These are phyloP conservation scores for Ceratocystis diversiconidia DNA, from an alignment of 2,329 filamentous ascomycete genomes.

Conservation along the genomic window DNA sequence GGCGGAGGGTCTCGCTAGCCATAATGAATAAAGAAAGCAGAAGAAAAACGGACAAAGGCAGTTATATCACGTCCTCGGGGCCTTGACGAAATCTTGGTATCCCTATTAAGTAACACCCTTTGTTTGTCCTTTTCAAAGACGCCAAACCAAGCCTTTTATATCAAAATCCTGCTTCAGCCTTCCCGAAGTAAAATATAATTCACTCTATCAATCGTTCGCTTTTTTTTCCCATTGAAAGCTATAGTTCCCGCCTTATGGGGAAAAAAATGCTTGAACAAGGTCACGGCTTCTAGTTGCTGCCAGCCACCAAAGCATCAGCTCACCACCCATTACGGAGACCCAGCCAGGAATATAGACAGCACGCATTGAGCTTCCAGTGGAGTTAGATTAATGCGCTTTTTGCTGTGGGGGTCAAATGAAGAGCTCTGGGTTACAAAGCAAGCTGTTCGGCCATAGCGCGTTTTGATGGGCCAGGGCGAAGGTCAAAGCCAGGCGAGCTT, in stretches of 20 bases:
- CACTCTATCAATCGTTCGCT: neutral
- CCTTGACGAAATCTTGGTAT: too few species aligned
- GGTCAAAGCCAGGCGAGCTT: neutral
- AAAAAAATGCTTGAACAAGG: neutral
- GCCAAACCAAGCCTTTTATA: neutral
- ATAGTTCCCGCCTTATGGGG: too few species aligned
- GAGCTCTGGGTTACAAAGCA: conserved; percentile 15
- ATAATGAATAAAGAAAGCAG: neutral
- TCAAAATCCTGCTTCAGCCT: neutral
- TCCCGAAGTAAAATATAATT: neutral
- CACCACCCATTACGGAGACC: neutral
- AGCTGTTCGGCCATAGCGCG: neutral
- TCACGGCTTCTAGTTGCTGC: neutral
- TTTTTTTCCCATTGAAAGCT: neutral
- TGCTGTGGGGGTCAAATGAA: conserved; percentile 10
- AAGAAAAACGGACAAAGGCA: neutral
- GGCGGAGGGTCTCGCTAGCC: conserved; percentile 38
- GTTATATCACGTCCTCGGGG: too few species aligned
- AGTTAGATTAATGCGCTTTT: neutral
- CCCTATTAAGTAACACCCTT: neutral
- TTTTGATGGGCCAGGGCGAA: neutral
- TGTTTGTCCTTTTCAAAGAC: neutral
- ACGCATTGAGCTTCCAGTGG: neutral
- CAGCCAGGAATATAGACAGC: neutral
- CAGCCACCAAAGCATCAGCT: conserved; percentile 5